phyloP scores from a whole-genome alignment of 192 early-diverging fungal genomes.

The Entomortierella beljakovae region DNA sequence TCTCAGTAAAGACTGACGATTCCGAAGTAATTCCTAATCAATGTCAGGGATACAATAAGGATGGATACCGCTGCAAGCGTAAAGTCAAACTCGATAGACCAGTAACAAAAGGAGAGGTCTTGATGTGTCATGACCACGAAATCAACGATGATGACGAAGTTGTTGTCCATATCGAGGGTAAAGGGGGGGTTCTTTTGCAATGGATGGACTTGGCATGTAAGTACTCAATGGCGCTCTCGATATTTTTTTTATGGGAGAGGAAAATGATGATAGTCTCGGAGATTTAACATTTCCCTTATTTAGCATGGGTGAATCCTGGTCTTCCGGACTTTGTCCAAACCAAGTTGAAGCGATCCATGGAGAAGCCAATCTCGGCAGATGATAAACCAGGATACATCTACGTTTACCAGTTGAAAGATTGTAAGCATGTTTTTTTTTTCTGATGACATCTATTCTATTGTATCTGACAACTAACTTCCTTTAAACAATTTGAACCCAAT shows the following conservation, averaged over 20 bases:
- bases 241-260: background rate
- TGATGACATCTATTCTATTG: background rate
- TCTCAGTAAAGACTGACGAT: slow-evolving; percentile 17
- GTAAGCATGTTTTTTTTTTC: slow-evolving; percentile 23
- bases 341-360: slow-evolving; percentile 54
- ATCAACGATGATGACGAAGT: slow-evolving; percentile 52
- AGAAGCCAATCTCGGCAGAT: slow-evolving; percentile 53
- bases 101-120: slow-evolving; percentile 33
- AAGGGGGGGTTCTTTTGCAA: slow-evolving; percentile 46
- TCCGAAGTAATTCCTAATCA: slow-evolving; percentile 42
- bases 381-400: slow-evolving; percentile 64
- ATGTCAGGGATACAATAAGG: slow-evolving; percentile 46
- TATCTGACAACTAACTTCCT: background rate
- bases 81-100: slow-evolving; percentile 49
- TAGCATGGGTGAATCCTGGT: slow-evolving; percentile 55
- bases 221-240: background rate
- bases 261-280: too few relatives aligned
- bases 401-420: slow-evolving; percentile 54
- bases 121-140: slow-evolving; percentile 51
- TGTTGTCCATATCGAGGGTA: slow-evolving; percentile 51
- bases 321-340: slow-evolving; percentile 50
- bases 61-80: slow-evolving; percentile 48
- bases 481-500: background rate
- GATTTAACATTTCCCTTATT: background rate
- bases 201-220: slow-evolving; percentile 52